Percentiles rank a stretch among this genome's conserved stretches.
Conservation (phyloP, 116 monocot species). For the Zostera marina region DNA sequence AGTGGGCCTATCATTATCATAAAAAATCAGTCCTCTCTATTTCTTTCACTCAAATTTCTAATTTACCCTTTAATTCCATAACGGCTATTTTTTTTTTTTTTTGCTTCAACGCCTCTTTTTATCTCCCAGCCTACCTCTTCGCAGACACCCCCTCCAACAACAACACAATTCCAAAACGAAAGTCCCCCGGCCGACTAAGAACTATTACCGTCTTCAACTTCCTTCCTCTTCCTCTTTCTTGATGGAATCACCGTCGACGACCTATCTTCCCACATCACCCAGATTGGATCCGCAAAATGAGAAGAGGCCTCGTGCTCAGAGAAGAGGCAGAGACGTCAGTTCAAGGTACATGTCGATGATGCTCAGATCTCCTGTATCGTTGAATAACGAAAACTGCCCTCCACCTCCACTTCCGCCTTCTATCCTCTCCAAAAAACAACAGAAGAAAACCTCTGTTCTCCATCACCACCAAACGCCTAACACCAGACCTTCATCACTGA, state of each 20-base stretch:
- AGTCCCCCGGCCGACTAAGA: too few relatives aligned
- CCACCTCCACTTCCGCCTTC: slow-evolving; percentile 10
- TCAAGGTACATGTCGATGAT: slow-evolving; percentile 36
- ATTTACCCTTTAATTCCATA: background rate
- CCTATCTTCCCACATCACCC: background rate
- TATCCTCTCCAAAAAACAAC: slow-evolving; percentile 6
- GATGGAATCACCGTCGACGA: background rate
- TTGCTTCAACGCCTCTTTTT: background rate
- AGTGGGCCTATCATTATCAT: too few relatives aligned
- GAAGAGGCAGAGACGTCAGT: slow-evolving; percentile 35
- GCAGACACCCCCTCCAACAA: background rate
- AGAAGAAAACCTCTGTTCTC: background rate
- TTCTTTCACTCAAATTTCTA: background rate
- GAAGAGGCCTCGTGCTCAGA: slow-evolving; percentile 4
- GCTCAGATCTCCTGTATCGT: background rate
- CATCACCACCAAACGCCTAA: background rate
- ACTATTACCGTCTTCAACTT: too few relatives aligned
- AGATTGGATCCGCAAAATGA: slow-evolving; percentile 1
- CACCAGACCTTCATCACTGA: slow-evolving; percentile 2
- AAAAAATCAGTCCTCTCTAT: too few relatives aligned
- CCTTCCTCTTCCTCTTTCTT: too few relatives aligned
- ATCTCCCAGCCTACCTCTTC: background rate
- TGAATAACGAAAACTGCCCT: slow-evolving; percentile 1
- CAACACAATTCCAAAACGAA: background rate
- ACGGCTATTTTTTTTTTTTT: slow-evolving; percentile 1